phyloP scores from a whole-genome alignment of 441 rosid species.

The Daphne laureola region DNA sequence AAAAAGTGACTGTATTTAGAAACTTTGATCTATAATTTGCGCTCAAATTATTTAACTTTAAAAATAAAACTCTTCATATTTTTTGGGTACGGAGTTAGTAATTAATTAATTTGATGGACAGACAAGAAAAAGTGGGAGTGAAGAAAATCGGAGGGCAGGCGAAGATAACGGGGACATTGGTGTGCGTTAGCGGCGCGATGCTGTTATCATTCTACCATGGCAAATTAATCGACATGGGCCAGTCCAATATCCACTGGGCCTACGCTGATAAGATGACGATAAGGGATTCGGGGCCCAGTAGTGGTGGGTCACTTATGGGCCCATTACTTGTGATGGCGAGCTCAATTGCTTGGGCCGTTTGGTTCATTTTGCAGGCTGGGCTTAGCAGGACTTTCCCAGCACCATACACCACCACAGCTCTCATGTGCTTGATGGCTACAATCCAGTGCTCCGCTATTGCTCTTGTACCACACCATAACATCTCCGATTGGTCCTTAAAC shows the following conservation, averaged over 20 bases:
- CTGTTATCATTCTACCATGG: constrained; percentile 87
- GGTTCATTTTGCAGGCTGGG: constrained; percentile 66
- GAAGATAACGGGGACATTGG: constrained; percentile 61
- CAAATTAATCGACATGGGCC: constrained; percentile 38
- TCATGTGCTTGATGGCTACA: constrained; percentile 77
- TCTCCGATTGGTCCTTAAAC: constrained; percentile 56
- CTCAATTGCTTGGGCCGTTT: constrained; percentile 51
- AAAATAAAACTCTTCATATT: no score
- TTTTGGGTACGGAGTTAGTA: no score
- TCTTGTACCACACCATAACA: constrained; percentile 26
- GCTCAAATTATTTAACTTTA: no score
- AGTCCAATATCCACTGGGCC: constrained; percentile 65
- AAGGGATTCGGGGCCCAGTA: constrained; percentile 44
- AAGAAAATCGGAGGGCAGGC: constrained; percentile 64
- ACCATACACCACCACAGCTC: constrained; percentile 70
- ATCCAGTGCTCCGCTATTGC: constrained; percentile 47
- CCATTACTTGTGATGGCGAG: constrained; percentile 53
- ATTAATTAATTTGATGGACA: no score
- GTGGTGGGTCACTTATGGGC: constrained; percentile 50
- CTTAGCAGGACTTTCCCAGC: constrained; percentile 62
- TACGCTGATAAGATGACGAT: constrained; percentile 35
- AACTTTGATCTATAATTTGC: no score
- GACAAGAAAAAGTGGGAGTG: constrained; percentile 65
- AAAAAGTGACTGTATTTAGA: no score
- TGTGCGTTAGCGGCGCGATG: constrained; percentile 92